A percentile compares a stretch with the other conserved stretches of the same genome.
Evolutionary conservation across 2,329 filamentous ascomycete genomes (phyloP).

Genomic region (Trichoderma harzianum): DNA sequence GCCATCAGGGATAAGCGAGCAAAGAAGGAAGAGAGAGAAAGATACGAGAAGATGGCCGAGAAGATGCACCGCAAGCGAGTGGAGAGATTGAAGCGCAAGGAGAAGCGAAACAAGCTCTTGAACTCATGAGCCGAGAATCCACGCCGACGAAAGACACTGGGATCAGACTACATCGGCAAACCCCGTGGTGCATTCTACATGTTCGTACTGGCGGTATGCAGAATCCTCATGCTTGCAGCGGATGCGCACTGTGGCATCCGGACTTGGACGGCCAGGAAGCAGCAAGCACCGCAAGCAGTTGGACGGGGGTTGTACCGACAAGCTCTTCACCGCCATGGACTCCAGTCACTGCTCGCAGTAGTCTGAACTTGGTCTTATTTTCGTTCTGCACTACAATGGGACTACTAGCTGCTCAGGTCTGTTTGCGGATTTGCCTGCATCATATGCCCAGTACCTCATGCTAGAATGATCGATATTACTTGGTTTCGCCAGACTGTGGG

Average conservation of each 20-base stretch:
- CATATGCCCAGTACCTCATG: neutral
- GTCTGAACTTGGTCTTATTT: neutral
- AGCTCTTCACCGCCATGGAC: conserved; percentile 15
- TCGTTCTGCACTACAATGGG: neutral
- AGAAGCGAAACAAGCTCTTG: conserved; percentile 89
- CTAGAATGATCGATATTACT: neutral
- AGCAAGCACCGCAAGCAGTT: neutral
- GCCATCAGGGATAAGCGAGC: conserved; percentile 80
- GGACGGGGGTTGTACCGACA: neutral
- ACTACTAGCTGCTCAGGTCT: neutral
- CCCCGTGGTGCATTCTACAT: neutral
- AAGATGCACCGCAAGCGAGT: conserved; percentile 98
- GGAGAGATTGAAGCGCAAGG: conserved; percentile 86
- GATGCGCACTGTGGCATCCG: neutral
- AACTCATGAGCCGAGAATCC: conserved; percentile 51
- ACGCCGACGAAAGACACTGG: neutral
- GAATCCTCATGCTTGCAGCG: neutral
- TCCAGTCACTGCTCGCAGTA: neutral
- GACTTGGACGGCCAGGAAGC: neutral
- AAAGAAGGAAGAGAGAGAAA: conserved; percentile 87
- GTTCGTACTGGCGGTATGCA: neutral
- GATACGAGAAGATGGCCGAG: conserved; percentile 90
- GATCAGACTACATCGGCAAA: neutral
- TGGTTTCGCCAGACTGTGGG: neutral
- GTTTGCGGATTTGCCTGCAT: neutral